phyloP scores from a whole-genome alignment of 208 protist species.

The Crithidia bombi region DNA sequence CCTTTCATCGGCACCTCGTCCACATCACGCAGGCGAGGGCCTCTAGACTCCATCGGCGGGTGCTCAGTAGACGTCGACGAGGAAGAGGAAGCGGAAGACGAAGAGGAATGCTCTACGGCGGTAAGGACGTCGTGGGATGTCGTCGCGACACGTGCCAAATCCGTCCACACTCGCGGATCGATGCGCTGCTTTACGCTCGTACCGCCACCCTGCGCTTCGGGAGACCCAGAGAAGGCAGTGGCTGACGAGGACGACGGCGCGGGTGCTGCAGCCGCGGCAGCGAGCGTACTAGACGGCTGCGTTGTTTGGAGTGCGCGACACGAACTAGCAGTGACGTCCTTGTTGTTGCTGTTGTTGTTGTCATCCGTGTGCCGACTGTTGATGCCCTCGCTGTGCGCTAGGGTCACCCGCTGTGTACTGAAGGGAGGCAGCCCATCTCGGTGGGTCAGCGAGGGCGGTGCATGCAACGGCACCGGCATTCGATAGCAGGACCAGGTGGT shows the following conservation, averaged over 20 bases:
- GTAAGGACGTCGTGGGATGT: neutral
- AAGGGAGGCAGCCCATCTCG: constrained; percentile 14
- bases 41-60: neutral
- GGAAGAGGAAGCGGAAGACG: constrained; percentile 8
- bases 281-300: neutral
- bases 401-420: constrained; percentile 3
- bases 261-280: neutral
- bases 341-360: neutral
- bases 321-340: neutral
- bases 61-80: constrained; percentile 8
- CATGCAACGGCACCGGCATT: constrained; percentile 5
- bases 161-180: neutral
- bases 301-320: too few species aligned
- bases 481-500: too few species aligned
- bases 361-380: neutral
- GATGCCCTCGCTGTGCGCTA: neutral
- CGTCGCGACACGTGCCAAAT: neutral
- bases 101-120: neutral
- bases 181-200: neutral
- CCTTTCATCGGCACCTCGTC: neutral
- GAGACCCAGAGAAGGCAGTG: neutral
- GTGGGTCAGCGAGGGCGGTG: constrained; percentile 8
- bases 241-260: neutral
- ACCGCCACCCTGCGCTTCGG: neutral
- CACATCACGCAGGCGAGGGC: too few species aligned